Evolutionary conservation across 495 filamentous ascomycete species (phyloP), one percentile per base, ranked within the genome.

Genomic region (Aspergillus sclerotiicarbonarius): DNA sequence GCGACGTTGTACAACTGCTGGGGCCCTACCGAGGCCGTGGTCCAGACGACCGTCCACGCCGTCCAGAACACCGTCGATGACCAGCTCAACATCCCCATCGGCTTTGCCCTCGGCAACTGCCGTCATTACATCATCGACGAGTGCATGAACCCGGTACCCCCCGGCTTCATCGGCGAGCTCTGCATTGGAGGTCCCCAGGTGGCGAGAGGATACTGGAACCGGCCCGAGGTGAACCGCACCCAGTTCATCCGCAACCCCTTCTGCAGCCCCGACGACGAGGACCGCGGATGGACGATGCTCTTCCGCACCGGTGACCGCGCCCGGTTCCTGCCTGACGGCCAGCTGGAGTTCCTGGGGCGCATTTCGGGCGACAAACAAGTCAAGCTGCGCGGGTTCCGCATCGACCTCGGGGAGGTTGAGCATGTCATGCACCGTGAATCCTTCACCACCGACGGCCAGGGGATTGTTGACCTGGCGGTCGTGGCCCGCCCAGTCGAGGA

Each of bases 331-430:
- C 15, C 45, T 0, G 76, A 79, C 51, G 82, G 81, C 0, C 10
- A 58, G 0, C 35, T 84, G 1, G 43, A 73, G 0, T 62, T 79
- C 37, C 45, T 66, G 0, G 70, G 71, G 2, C 75, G 82, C 1
- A 72, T 80, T 7, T 59, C 54, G 0, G 79, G 78, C 3, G 60
- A 80, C 60, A 73, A 66, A 0, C 77, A 82, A 55, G 62, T 84
- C 35, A 84, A 86, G 60, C 44, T 83, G 0, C 65, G 75, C 0
- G 82, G 82, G 0, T n/a, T 80, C 1, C 77, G 81, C 0, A 74
- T 83, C 12, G 81, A 84, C 2, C 66, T 85, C 1, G n/a, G 53
- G 0, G 82, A 85, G 8, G 68, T 82, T 16, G 78, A 79, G 41
- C 8, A 35, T 9, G 9, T 10, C 8, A 35, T 35, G 13, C 33